Evolutionary conservation across 2,329 filamentous ascomycete genomes (phyloP).

Genomic region (Aspergillus piperis): DNA sequence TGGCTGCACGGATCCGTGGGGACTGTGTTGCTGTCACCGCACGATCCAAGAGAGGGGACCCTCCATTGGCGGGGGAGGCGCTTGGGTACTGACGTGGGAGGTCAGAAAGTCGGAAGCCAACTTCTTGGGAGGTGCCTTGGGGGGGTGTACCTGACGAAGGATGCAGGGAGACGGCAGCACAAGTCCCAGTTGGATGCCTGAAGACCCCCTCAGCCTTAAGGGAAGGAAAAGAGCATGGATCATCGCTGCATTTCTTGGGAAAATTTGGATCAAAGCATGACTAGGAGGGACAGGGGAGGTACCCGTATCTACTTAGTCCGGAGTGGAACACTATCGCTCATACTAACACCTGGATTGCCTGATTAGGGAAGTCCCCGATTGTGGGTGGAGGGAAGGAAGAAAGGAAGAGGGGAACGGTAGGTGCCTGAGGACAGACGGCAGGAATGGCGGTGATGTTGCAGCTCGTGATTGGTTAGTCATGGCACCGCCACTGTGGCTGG

Average conservation of each 20-base stretch:
- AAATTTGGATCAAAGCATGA: no score
- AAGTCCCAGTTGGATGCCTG: background rate
- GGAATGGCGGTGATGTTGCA: slow-evolving; percentile 35
- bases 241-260: background rate
- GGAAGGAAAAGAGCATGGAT: background rate
- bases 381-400: background rate
- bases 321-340: no score
- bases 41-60: slow-evolving; percentile 7
- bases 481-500: slow-evolving; percentile 39
- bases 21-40: slow-evolving; percentile 18
- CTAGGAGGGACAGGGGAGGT: no score
- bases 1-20: slow-evolving; percentile 25
- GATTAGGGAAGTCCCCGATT: background rate
- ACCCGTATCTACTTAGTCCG: no score
- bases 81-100: slow-evolving; percentile 15
- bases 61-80: slow-evolving; percentile 15
- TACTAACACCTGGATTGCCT: no score
- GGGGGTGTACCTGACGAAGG: background rate
- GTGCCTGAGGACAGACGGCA: background rate
- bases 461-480: slow-evolving; percentile 27
- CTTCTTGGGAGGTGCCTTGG: background rate
- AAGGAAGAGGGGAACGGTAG: background rate
- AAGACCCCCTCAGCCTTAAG: background rate
- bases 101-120: background rate
- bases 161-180: slow-evolving; percentile 1